Evolutionary conservation across 352 stramenopile genomes (phyloP), one percentile per base, ranked within the genome.

Genomic region (Pythium myriotylum): DNA sequence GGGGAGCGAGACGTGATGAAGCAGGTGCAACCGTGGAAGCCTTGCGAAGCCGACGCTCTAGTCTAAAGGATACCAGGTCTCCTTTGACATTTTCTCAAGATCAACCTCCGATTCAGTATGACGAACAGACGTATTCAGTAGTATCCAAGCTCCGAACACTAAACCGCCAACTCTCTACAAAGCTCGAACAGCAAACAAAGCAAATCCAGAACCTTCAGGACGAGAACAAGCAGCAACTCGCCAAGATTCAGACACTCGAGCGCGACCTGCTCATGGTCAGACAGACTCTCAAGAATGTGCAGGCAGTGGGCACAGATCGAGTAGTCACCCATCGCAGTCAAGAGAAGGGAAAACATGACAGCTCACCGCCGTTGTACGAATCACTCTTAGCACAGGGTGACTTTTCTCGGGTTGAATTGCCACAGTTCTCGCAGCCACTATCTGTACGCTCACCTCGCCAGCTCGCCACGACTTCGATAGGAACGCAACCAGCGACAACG

Each of bases 131-230:
- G 23, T 87, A 87, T 57, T 67, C 55, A 16, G 70, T 87, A 22
- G 73, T 87, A 13, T 76, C 74, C 0, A 73, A 68, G 20, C 62
- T 91, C 12, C 77, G 77, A 1, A 58, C 69, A 20, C 46, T 73
- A 7, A 91, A 87, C 60, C 86, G 81, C 33, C 68, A 69, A 1
- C 54, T 91, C 1, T 59, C 56, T 3, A 49, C 60, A 7, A 68
- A 88, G 48, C 39, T 91, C 1, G 76, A 88, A 13, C 72, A 80
- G 45, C 81, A 89, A 50, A 68, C 54, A 4, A 84, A 84, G n/a
- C 53, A 83, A 13, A 49, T 89, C 14, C 16, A 64, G 10, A 54
- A 62, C 0, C 55, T 91, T 2, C 67, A 73, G 10, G 73, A 84
- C 32, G 79, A 90, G 17, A 89, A 84, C 33, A 80, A 78, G 33